Conservation (phyloP, 108 stramenopile genomes). For the Phaeodactylum tricornutum region DNA sequence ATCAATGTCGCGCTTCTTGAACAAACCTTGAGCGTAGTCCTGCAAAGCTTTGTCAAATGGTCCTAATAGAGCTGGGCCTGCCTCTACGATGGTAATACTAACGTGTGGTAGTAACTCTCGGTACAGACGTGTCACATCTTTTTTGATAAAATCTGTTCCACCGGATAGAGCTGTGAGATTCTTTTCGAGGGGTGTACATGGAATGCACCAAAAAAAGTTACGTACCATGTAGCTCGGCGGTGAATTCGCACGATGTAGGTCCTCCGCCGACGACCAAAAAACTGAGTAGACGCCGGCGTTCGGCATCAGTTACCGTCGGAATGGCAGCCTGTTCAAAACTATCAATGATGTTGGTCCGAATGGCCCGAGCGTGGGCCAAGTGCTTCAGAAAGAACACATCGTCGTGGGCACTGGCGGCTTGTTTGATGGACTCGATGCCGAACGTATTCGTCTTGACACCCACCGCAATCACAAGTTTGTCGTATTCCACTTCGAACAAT, state of each 20-base stretch:
- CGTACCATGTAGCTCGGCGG: constrained; percentile 73
- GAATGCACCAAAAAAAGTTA: constrained; percentile 8
- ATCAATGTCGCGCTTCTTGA: constrained; percentile 64
- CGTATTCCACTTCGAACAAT: constrained; percentile 74
- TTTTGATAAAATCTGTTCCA: constrained; percentile 74
- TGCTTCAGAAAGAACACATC: constrained; percentile 94
- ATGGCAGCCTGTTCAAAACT: constrained; percentile 91
- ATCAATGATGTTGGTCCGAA: constrained; percentile 89
- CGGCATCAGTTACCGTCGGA: constrained; percentile 49
- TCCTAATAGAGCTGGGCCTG: constrained; percentile 81
- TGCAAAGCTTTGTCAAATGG: constrained; percentile 76
- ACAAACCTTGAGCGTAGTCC: constrained; percentile 55
- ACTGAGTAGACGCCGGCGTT: constrained; percentile 75
- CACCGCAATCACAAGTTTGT: constrained; percentile 77
- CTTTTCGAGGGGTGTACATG: background rate
- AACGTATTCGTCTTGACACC: constrained; percentile 87
- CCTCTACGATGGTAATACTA: constrained; percentile 85
- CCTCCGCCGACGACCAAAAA: constrained; percentile 98
- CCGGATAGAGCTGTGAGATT: background rate
- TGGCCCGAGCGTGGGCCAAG: constrained; percentile 85
- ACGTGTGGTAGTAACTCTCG: constrained; percentile 73
- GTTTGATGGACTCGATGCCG: constrained; percentile 17
- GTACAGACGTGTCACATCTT: constrained; percentile 83
- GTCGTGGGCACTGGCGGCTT: constrained; percentile 31
- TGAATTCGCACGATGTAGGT: constrained; percentile 93